Base-by-base conservation (phyloP, 106 monocot species). In the Alisma plantagoaquatica region DNA sequence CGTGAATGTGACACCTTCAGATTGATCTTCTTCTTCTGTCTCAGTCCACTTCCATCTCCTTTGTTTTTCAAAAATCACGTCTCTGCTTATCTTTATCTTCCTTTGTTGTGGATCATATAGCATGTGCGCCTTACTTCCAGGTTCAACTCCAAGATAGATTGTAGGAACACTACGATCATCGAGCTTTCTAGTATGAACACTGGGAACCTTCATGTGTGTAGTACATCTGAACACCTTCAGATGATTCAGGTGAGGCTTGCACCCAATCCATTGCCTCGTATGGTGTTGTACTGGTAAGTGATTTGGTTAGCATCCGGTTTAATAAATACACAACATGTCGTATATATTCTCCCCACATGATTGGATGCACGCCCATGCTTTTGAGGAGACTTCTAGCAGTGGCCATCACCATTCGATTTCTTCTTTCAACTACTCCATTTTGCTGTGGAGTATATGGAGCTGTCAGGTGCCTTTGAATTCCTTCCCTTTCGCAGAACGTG, bases 281-380 rank as follows among this genome's bases (percentile, higher is more conserved):
- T 6, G 75, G 69, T 4, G 75, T 75, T 45, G 48, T 31, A 38
- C 33, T 61, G 6, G 1, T 15, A 1, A 74, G 25, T 6, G 22
- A 33, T 18, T 31, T 60, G 14, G 41, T 64, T 24, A 53, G 63
- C 35, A 53, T 41, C 17, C 51, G 52, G 41, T 64, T 64, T 17
- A 64, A 28, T 0, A 64, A 41, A 15, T 53, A 64, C 4, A 64
- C 50, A 14, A 42, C 63, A 28, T 52, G 51, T 18, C 52, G 20
- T 4, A 53, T 53, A 16, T 51, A 51, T 19, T 64, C 63, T 23
- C 51, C 63, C 63, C 63, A 64, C 4, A 52, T 16, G 25, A 3
- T 42, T 16, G 41, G 17, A 4, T 35, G 63, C 15, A 64, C 41
- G 15, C 53, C 23, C 63, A 41, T 41, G 38, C 38, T 53, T 27